Base-by-base conservation (phyloP, 176 grass and related monocot species). In the Cenchrus purpureus region DNA sequence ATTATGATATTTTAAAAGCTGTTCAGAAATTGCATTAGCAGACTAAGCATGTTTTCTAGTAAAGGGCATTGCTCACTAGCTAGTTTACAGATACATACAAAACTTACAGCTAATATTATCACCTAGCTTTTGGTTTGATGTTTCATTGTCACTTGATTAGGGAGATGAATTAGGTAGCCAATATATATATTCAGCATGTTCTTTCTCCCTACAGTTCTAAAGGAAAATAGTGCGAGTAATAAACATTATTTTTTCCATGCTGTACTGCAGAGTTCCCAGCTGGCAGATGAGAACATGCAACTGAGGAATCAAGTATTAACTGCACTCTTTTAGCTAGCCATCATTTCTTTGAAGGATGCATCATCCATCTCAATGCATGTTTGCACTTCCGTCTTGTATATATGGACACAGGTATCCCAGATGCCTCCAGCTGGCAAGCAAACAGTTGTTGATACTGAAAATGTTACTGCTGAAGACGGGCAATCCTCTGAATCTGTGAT, bases 401-500 rank as follows among this genome's bases (percentile, higher is more conserved):
- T 61, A 61, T 60, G 34, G 31, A 79, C 87, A 81, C 67, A 97
- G 97, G 82, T 97, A 50, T 81, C 79, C 82, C 84, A 92, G 71
- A 85, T 91, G 76, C 78, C 84, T 6, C 85, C 65, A 68, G 57
- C 59, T 51, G 79, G 71, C 44, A 93, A 90, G 65, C 83, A 84
- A 90, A 84, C 66, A 1, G 66, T 82, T 76, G 82, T 54, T 86
- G 90, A 92, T 37, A 79, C 85, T 11, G 90, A 99, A 83, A 96
- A 90, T 76, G 44, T 80, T 73, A 73, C 86, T 68, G 87, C 84
- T 77, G 97, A 99, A 91, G 97, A 96, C 79, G 91, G 97, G n/a
- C 97, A 94, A 71, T 96, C 97, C 22, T 92, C 97, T 64, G 97
- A 99, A 87, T 99, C 97, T 77, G 94, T 96, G 20, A 94, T 95